A percentile compares a stretch with the other conserved stretches of the same genome.
phyloP scores from a whole-genome alignment of 805 yeast species.

The Candida boleticola region DNA sequence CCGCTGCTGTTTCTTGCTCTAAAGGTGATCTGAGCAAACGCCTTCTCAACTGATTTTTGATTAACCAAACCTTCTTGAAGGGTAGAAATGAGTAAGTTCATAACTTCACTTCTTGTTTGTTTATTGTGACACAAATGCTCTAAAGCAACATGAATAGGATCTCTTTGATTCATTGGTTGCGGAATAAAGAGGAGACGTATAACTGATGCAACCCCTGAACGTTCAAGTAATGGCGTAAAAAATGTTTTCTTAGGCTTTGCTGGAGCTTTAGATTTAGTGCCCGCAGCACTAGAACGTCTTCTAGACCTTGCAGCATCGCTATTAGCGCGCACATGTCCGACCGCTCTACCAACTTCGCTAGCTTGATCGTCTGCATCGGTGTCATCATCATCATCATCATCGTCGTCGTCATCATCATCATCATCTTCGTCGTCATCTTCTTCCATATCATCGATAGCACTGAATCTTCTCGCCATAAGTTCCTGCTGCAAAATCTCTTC shows the following conservation, averaged over 20 bases:
- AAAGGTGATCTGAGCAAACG: conserved; percentile 54
- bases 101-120: conserved; percentile 73
- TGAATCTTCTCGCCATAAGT: conserved; percentile 40
- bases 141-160: conserved; percentile 61
- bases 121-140: conserved; percentile 69
- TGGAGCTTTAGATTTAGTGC: conserved; percentile 5
- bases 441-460: conserved; percentile 19
- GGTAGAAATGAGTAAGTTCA: conserved; percentile 64
- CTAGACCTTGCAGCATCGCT: conserved; percentile 2
- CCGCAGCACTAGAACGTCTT: background rate
- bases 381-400: conserved; percentile 15
- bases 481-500: conserved; percentile 63
- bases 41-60: conserved; percentile 57
- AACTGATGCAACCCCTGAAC: conserved; percentile 70
- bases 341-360: conserved; percentile 4
- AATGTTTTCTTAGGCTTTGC: conserved; percentile 34
- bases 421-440: conserved; percentile 22
- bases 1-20: conserved; percentile 33
- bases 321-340: conserved; percentile 8
- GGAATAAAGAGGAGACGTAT: conserved; percentile 72
- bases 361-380: conserved; percentile 8
- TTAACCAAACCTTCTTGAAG: conserved; percentile 73
- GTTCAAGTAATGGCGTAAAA: conserved; percentile 70
- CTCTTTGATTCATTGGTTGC: conserved; percentile 60
- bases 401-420: conserved; percentile 19